phyloP scores from a whole-genome alignment of 139 green algal genomes.

The Picochlorum costavermella region DNA sequence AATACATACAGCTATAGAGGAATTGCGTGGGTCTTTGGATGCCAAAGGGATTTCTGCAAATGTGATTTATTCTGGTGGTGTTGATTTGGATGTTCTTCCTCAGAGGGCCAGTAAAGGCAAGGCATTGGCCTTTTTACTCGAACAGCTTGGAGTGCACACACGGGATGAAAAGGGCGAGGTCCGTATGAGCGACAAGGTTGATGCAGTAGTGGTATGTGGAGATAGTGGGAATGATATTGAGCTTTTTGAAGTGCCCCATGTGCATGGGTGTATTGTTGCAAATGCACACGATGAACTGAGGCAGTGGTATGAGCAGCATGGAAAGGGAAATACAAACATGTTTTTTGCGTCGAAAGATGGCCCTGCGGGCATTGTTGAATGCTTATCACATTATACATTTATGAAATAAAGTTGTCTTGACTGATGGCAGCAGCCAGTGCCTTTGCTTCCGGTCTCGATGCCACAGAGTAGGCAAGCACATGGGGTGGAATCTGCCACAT shows the following conservation, averaged over 20 bases:
- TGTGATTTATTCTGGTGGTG: slow-evolving; percentile 73
- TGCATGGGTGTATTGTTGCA: slow-evolving; percentile 73
- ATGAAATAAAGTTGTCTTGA: slow-evolving; percentile 21
- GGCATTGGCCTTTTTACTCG: slow-evolving; percentile 73
- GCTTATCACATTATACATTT: slow-evolving; percentile 59
- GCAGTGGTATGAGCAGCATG: slow-evolving; percentile 44
- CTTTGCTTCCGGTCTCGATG: background rate
- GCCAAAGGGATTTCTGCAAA: slow-evolving; percentile 35
- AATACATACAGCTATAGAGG: slow-evolving; percentile 1
- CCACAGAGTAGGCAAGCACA: background rate
- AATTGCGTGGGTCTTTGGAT: slow-evolving; percentile 36
- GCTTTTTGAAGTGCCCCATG: slow-evolving; percentile 70
- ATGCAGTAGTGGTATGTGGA: slow-evolving; percentile 74
- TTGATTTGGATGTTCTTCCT: slow-evolving; percentile 80
- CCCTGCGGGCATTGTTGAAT: slow-evolving; percentile 77
- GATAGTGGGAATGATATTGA: slow-evolving; percentile 92
- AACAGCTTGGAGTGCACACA: slow-evolving; percentile 17
- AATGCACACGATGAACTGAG: slow-evolving; percentile 81
- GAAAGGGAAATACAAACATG: slow-evolving; percentile 8
- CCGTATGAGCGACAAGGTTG: slow-evolving; percentile 13
- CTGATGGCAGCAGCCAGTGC: slow-evolving; percentile 25
- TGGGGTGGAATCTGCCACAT: slow-evolving; percentile 3
- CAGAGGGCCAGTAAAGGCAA: slow-evolving; percentile 74
- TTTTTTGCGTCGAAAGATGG: slow-evolving; percentile 60
- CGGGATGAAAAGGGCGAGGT: background rate